Evolutionary conservation across 2,329 filamentous ascomycete species (phyloP).

Genomic region (Botrytis elliptica): DNA sequence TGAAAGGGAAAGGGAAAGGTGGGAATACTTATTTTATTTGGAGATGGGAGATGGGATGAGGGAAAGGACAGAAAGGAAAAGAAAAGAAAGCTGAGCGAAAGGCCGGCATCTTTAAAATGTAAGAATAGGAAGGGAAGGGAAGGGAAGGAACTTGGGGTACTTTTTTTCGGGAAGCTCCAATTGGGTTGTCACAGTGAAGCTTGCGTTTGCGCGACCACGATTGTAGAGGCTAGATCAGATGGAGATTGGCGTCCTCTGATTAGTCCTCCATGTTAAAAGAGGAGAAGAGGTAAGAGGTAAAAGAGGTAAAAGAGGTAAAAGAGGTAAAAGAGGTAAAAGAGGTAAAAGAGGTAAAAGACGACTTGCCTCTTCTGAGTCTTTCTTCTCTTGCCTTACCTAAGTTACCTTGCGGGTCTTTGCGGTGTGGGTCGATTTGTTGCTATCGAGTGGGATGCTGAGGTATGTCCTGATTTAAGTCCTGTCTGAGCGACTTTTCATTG

Average conservation of each 20-base stretch:
- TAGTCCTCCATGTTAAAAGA: background rate
- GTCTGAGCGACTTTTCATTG: constrained; percentile 3
- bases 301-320: background rate
- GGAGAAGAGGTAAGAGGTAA: background rate
- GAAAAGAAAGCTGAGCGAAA: constrained; percentile 21
- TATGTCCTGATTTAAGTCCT: background rate
- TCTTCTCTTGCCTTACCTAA: background rate
- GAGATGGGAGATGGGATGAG: constrained; percentile 4
- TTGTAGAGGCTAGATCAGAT: constrained; percentile 16
- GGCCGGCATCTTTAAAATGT: constrained; percentile 4
- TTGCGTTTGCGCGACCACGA: constrained; percentile 16
- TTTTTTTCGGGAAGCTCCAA: constrained; percentile 25
- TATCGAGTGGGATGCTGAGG: background rate
- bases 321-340: background rate
- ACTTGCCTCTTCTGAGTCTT: background rate
- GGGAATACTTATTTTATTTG: constrained; percentile 27
- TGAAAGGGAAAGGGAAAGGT: constrained; percentile 13
- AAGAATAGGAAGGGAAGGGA: constrained; percentile 6
- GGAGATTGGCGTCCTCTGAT: background rate
- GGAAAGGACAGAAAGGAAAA: constrained; percentile 14
- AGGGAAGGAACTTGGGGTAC: constrained; percentile 22
- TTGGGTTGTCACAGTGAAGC: constrained; percentile 22
- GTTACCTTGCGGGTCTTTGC: background rate
- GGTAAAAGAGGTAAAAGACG: background rate
- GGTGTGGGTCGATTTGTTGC: background rate